Evolutionary conservation across 1,139 yeast genomes (phyloP).

Genomic region (Schwanniomyces etchellsii): DNA sequence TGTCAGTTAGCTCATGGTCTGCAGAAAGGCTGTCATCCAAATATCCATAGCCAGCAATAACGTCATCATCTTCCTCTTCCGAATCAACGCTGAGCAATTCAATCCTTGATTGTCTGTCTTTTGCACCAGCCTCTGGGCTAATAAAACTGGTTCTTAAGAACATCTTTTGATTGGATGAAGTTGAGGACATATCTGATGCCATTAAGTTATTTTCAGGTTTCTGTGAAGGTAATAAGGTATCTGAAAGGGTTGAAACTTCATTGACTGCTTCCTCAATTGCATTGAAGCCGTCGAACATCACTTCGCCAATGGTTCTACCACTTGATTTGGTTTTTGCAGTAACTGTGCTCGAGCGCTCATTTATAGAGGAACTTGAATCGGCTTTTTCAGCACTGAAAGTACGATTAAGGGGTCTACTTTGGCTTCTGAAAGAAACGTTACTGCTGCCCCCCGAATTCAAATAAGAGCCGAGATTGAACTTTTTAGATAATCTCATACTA

Average conservation of each 20-base stretch:
- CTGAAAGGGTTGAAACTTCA: slow-evolving; percentile 14
- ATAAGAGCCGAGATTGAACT: slow-evolving; percentile 25
- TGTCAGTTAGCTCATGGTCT: slow-evolving; percentile 13
- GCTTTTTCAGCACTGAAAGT: slow-evolving; percentile 18
- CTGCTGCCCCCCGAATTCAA: slow-evolving; percentile 17
- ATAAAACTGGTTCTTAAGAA: slow-evolving; percentile 22
- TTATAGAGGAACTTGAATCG: slow-evolving; percentile 17
- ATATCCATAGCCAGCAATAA: slow-evolving; percentile 13
- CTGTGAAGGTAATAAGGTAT: slow-evolving; percentile 2
- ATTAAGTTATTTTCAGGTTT: slow-evolving; percentile 1
- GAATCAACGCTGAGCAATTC: slow-evolving; percentile 43
- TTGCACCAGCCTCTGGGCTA: slow-evolving; percentile 15
- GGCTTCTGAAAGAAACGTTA: slow-evolving; percentile 14
- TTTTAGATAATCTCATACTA: slow-evolving; percentile 54
- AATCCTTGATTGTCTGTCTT: slow-evolving; percentile 42
- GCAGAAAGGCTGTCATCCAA: slow-evolving; percentile 3
- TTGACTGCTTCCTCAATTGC: slow-evolving; percentile 56
- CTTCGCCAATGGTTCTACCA: slow-evolving; percentile 59
- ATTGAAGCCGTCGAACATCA: slow-evolving; percentile 51
- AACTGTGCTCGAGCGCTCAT: slow-evolving; percentile 11
- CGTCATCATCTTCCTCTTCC: slow-evolving; percentile 25
- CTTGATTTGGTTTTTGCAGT: slow-evolving; percentile 13
- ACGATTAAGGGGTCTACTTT: slow-evolving; percentile 13
- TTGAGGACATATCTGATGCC: neutral
- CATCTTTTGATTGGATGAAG: neutral